Base-by-base conservation (phyloP, 305 asterid genomes). In the Fraxinus greggii region DNA sequence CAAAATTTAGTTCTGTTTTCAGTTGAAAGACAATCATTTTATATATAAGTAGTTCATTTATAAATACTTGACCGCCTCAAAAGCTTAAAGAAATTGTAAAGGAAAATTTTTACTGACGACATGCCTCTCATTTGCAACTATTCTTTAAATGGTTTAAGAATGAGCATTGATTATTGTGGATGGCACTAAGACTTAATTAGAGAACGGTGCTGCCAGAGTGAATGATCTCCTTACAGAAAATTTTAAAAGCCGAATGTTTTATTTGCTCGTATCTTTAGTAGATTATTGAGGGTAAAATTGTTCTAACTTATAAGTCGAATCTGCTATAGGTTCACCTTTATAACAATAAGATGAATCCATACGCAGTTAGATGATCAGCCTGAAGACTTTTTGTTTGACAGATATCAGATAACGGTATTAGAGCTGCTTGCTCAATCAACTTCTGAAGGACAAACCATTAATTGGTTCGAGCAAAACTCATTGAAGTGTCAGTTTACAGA, bases 361-460 rank as follows among this genome's bases (percentile, higher is more conserved):
- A 38, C 40, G 15, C 76, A n/a, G 61, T 78, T 78, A 56, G 83
- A 82, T 79, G 82, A 78, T 79, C 77, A 23, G 73, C 83, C 77
- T 65, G 26, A 78, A 81, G 76, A 38, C 79, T 65, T 21, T 85
- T 77, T 38, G 75, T 79, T 56, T 76, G 89, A 81, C 93, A 96
- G 99, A 76, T 96, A 96, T 89, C 98, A 96, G 86, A 81, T 89
- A 80, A 90, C 67, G 75, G 98, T 92, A 31, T 87, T 96, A 75
- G 98, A 93, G 92, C 94, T 94, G 82, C 97, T 96, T 83, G 85
- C 90, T 56, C 89, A 92, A 83, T 90, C 97, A 72, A 84, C 89
- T 83, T 67, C 67, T 70, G 97, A 90, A 86, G 89, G 89, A 63
- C 84, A 87, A 79, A 80, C 81, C 23, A 54, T 84, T 70, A 87